Evolutionary conservation across 169 alveolate species (phyloP).

Genomic region (Plasmodium yoelii): DNA sequence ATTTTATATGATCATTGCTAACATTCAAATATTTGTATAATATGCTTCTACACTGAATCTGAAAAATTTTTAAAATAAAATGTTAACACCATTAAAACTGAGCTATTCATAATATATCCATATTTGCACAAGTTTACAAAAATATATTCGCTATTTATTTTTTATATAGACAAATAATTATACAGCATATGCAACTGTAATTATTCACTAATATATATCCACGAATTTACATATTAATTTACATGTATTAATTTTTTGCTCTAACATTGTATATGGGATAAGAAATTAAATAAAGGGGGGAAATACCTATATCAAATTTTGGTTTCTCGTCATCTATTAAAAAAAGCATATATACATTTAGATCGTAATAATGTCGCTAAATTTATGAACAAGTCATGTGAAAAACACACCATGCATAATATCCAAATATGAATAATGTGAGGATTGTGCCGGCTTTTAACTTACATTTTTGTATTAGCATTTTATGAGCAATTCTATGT

Average conservation of each 20-base stretch:
- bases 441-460: not conserved
- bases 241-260: not conserved
- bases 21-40: conserved; percentile 35
- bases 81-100: not conserved
- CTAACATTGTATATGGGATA: conserved; percentile 69
- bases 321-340: conserved; percentile 62
- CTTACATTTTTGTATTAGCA: conserved; percentile 69
- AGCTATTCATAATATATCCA: no score
- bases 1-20: conserved; percentile 8
- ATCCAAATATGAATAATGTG: not conserved
- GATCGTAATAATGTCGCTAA: not conserved
- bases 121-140: no score
- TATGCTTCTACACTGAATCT: conserved; percentile 74
- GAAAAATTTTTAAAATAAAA: not conserved
- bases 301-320: conserved; percentile 66
- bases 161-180: not conserved
- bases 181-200: not conserved
- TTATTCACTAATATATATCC: no score
- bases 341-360: conserved; percentile 12
- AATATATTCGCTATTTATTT: no score
- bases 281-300: conserved; percentile 61
- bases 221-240: no score
- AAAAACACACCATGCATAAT: not conserved
- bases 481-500: conserved; percentile 31
- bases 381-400: not conserved